phyloP scores from a whole-genome alignment of 2,329 filamentous ascomycete genomes.

The Ophiocordyceps sinensis region DNA sequence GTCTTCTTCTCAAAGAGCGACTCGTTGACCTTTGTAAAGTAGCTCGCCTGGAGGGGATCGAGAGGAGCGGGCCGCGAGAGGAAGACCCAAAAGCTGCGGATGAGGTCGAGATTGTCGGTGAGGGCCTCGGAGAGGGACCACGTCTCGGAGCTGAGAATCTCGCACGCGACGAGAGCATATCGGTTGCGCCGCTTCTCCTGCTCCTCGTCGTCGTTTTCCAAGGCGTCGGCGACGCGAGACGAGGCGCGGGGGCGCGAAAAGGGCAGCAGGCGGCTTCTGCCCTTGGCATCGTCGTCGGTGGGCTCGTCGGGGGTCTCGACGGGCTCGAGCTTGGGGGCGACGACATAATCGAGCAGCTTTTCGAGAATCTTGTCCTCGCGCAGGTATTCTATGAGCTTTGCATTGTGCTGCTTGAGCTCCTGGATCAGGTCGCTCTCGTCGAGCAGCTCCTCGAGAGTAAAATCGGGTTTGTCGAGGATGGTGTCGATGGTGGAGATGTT shows the following conservation, averaged over 20 bases:
- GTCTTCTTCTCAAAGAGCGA: slow-evolving; percentile 97
- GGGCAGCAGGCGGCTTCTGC: slow-evolving; percentile 25
- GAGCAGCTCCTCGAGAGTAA: slow-evolving; percentile 87
- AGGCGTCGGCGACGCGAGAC: slow-evolving; percentile 32
- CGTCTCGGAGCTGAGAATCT: slow-evolving; percentile 87
- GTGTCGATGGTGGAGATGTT: slow-evolving; percentile 94
- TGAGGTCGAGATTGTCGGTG: slow-evolving; percentile 64
- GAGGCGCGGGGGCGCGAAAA: slow-evolving; percentile 39
- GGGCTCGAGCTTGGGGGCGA: slow-evolving; percentile 56
- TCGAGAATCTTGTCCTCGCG: slow-evolving; percentile 76
- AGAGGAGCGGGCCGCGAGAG: slow-evolving; percentile 71
- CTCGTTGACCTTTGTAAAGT: slow-evolving; percentile 98
- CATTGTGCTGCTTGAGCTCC: slow-evolving; percentile 96
- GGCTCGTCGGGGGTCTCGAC: slow-evolving; percentile 36
- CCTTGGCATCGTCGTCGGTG: slow-evolving; percentile 34
- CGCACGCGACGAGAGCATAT: slow-evolving; percentile 85
- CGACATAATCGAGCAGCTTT: slow-evolving; percentile 79
- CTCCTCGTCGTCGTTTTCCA: slow-evolving; percentile 50
- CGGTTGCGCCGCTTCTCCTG: slow-evolving; percentile 82
- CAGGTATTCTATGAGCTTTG: slow-evolving; percentile 91
- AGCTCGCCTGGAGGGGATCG: slow-evolving; percentile 86
- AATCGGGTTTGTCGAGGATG: slow-evolving; percentile 91
- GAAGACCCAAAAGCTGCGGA: slow-evolving; percentile 85
- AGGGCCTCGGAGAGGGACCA: slow-evolving; percentile 94
- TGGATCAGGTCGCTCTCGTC: slow-evolving; percentile 94